Conservation (phyloP, 176 grass and related monocot species). For the Puccinellia tenuiflora region DNA sequence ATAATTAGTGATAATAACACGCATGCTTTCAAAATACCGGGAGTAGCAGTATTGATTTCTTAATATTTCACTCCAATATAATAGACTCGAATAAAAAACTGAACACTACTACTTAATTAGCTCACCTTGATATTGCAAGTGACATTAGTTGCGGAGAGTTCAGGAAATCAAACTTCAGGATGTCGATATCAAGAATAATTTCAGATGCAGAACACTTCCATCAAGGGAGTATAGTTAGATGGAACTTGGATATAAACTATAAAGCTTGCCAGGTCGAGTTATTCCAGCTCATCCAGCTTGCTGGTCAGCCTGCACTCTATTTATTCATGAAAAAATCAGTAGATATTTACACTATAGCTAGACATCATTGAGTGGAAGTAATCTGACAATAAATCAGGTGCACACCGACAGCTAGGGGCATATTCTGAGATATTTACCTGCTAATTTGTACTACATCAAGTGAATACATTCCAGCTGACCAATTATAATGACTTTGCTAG, state of each 20-base stretch:
- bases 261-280: conserved; percentile 86
- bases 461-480: conserved; percentile 87
- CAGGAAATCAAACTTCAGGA: conserved; percentile 96
- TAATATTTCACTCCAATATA: too few relatives aligned
- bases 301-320: conserved; percentile 90
- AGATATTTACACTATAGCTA: neutral
- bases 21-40: too few relatives aligned
- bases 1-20: too few relatives aligned
- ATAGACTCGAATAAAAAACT: too few relatives aligned
- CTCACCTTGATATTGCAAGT: too few relatives aligned
- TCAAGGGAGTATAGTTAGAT: conserved; percentile 61
- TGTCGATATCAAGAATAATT: conserved; percentile 85
- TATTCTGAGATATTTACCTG: conserved; percentile 44
- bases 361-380: neutral
- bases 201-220: conserved; percentile 71
- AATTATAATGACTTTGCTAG: conserved; percentile 84
- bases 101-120: too few relatives aligned
- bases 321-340: conserved; percentile 26
- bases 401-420: neutral
- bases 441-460: conserved; percentile 97
- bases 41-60: too few relatives aligned
- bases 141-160: too few relatives aligned
- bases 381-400: neutral
- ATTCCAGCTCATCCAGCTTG: conserved; percentile 85
- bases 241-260: conserved; percentile 66